Base-by-base conservation (phyloP, 2,329 filamentous ascomycete species). In the Talaromyces sp. region DNA sequence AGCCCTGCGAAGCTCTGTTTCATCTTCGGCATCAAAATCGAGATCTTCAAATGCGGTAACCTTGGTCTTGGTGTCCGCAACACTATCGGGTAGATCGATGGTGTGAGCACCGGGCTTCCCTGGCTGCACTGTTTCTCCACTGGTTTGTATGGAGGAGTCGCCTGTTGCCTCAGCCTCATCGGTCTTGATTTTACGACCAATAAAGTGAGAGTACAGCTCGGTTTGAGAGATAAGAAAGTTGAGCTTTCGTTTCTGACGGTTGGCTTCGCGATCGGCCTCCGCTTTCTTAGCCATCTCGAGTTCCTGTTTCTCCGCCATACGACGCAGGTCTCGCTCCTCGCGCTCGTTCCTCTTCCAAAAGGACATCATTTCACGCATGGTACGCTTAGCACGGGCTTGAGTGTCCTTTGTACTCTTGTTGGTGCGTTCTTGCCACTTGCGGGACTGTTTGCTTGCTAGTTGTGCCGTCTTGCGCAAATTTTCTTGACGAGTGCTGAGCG, bases 311-410 rank as follows among this genome's bases (percentile, higher is more conserved):
- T 99, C 95, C 5, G 95, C 95, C 59, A 93, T 88, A 80, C 96
- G 96, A 69, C 95, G 88, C 67, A 96, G 82, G 75, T 99, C 95
- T 65, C 95, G 91, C 75, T 99, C 95, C 74, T 99, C 95, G 60
- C 93, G 90, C 77, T 99, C 95, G 75, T 99, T 99, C 63, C 93
- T 89, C 79, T 98, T 98, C 95, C 95, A 99, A 84, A 98, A 99
- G 63, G 91, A 88, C 85, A 97, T 95, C 95, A 99, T 99, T 79
- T 99, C 95, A 74, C 95, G 88, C 95, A 99, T 99, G 64, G 93
- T 93, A 68, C 95, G 90, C 83, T 99, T 99, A 63, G 95, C 95
- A 55, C 95, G 88, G 46, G 95, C 95, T 75, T 98, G 95, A 3
- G 96, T 90, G 76, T 99, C 95, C 77, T 99, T 99, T 75, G 91